phyloP scores from a whole-genome alignment of 495 filamentous ascomycete species.

The Filosporella fistucella region DNA sequence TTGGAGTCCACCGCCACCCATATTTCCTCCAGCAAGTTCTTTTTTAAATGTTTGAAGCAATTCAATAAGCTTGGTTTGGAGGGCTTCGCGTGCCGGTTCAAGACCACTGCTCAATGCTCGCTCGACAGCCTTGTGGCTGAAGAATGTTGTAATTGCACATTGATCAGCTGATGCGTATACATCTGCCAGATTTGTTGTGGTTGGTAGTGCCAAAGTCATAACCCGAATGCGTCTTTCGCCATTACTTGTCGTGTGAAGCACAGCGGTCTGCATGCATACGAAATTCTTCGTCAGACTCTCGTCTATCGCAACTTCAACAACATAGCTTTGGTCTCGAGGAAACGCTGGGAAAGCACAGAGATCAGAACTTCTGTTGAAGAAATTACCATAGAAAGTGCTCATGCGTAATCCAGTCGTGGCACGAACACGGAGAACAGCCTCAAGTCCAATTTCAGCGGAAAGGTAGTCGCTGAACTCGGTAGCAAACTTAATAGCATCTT shows the following conservation, averaged over 20 bases:
- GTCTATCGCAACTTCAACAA: conserved; percentile 98
- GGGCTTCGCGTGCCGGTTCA: conserved; percentile 82
- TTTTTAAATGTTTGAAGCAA: conserved; percentile 93
- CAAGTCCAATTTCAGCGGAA: conserved; percentile 90
- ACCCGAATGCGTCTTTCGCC: conserved; percentile 93
- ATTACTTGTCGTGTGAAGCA: conserved; percentile 97
- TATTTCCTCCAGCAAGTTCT: conserved; percentile 92
- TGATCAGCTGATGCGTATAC: conserved; percentile 95
- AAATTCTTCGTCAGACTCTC: conserved; percentile 90
- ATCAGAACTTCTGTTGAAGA: conserved; percentile 96
- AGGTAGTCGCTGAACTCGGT: conserved; percentile 94
- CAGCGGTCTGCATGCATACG: conserved; percentile 92
- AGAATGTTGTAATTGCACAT: conserved; percentile 86
- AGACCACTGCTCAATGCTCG: conserved; percentile 78
- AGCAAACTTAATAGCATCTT: conserved; percentile 97
- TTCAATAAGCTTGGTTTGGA: conserved; percentile 89
- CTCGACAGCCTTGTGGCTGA: conserved; percentile 97
- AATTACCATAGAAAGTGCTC: conserved; percentile 98
- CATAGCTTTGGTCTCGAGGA: conserved; percentile 93
- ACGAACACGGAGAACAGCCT: conserved; percentile 92
- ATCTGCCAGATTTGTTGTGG: conserved; percentile 83
- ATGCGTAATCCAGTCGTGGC: conserved; percentile 94
- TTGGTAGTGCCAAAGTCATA: conserved; percentile 88
- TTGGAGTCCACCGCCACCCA: conserved; percentile 87
- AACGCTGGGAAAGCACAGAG: conserved; percentile 97